A percentile compares a stretch with the other conserved stretches of the same genome.
phyloP scores from a whole-genome alignment of 495 filamentous ascomycete species.

The Aspergillus mulundensis region DNA sequence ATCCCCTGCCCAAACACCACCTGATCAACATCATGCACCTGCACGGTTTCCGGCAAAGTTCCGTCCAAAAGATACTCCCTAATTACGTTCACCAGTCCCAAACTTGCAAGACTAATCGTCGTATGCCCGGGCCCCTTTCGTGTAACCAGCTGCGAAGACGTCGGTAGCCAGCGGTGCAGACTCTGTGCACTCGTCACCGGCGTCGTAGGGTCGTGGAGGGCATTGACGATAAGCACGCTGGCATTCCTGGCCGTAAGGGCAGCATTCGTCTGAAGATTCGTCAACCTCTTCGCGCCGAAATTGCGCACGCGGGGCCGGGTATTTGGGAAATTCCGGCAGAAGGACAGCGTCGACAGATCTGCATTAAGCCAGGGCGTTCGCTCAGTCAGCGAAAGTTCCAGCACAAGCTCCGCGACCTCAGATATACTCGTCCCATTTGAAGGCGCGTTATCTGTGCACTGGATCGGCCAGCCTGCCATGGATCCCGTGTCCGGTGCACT shows the following conservation, averaged over 20 bases:
- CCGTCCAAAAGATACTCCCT: constrained; percentile 2
- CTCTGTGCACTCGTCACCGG: not conserved
- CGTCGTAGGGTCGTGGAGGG: constrained; percentile 1
- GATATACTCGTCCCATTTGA: not conserved
- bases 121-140: constrained; percentile 5
- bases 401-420: not conserved
- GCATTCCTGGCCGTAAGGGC: not conserved
- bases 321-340: constrained; percentile 9
- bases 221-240: constrained; percentile 2
- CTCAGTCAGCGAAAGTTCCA: not conserved
- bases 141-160: constrained; percentile 1
- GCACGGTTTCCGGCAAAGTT: not conserved
- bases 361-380: constrained; percentile 6
- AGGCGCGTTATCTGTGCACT: constrained; percentile 8
- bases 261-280: not conserved
- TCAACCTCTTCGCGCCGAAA: not conserved
- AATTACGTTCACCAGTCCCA: not conserved
- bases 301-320: not conserved
- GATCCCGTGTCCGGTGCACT: not conserved
- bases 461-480: constrained; percentile 6
- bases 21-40: constrained; percentile 7
- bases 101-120: constrained; percentile 2
- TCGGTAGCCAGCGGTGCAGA: constrained; percentile 1
- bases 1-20: not conserved
- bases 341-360: not conserved